Percentiles rank a stretch among this genome's conserved stretches.
phyloP scores from a whole-genome alignment of 2,329 filamentous ascomycete species.

The Penicillium sp. region DNA sequence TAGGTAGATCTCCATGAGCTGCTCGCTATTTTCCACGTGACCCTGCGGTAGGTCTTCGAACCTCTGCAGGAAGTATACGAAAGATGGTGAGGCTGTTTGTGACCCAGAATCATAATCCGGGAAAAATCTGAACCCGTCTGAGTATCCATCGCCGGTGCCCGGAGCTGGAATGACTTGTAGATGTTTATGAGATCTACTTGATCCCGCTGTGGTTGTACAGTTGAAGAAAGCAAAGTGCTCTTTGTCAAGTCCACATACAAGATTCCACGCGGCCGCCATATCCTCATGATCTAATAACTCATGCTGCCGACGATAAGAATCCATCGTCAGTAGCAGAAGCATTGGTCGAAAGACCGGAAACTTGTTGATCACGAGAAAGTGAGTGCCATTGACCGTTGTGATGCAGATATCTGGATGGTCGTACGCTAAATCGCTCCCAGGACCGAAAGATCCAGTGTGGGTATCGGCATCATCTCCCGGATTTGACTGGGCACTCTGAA shows the following conservation, averaged over 20 bases:
- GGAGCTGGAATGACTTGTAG: constrained; percentile 40
- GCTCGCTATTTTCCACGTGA: not conserved
- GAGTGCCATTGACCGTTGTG: constrained; percentile 44
- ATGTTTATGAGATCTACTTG: constrained; percentile 56
- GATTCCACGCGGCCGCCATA: constrained; percentile 42
- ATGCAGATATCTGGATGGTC: constrained; percentile 50
- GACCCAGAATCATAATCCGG: constrained; percentile 12
- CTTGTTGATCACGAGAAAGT: constrained; percentile 54
- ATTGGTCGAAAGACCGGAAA: constrained; percentile 56
- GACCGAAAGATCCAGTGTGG: constrained; percentile 16
- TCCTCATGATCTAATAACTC: constrained; percentile 48
- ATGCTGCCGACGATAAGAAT: constrained; percentile 54
- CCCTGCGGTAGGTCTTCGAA: constrained; percentile 1
- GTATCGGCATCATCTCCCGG: not conserved
- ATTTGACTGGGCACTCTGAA: not conserved
- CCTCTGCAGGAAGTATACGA: constrained; percentile 15
- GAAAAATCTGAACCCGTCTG: constrained; percentile 15
- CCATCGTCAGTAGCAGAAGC: constrained; percentile 51
- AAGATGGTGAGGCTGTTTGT: constrained; percentile 5
- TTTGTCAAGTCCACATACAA: constrained; percentile 33
- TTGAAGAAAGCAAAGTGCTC: constrained; percentile 53
- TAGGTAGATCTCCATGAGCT: constrained; percentile 12
- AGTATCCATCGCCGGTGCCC: constrained; percentile 8
- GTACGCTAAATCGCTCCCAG: constrained; percentile 46
- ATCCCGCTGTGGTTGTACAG: constrained; percentile 50